Evolutionary conservation across 805 yeast species (phyloP), one percentile per base, ranked within the genome.

Genomic region (Hanseniaspora pseudoguilliermondii): DNA sequence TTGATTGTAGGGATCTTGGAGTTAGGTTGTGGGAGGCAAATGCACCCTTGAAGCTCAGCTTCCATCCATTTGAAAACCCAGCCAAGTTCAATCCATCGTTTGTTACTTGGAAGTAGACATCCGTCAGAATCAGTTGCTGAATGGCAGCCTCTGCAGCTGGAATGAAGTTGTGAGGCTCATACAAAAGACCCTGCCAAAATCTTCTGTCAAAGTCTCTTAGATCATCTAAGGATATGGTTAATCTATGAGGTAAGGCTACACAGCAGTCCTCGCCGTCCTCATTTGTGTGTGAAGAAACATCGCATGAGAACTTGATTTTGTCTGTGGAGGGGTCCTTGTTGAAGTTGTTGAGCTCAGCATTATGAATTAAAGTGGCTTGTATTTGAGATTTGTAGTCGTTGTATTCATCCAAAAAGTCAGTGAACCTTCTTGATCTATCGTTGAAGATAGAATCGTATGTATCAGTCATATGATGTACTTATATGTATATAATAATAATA

Each of bases 111-210:
- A 53, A 53, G 21, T 38, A 53, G 9, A 53, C 49, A 46, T 88
- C 75, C 0, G 90, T 81, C 65, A 78, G 69, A 11, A 90, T 87
- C 13, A 89, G 77, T 59, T 88, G 96, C 57, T 85, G 76, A 43
- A 93, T 72, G 1, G 96, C 97, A 56, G 83, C 75, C 65, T 90
- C 95, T 55, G 90, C 83, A 7, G 97, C 88, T 5, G 97, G 97
- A 32, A 91, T 72, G 62, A 68, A 90, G 55, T 88, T 96, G 0
- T 95, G 81, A 0, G 98, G 98, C 21, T 72, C 72, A 55, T 79
- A 73, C 54, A 93, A 70, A 10, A 89, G 64, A 0, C 97, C 95
- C 2, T 68, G 66, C 85, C 97, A 93, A 60, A 82, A 79, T 1
- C 77, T 80, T 53, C 78, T 72, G 69, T 90, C 95, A 65, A 85